Conservation (phyloP, 768 basidiomycete species). For the Boletus subparvulus region DNA sequence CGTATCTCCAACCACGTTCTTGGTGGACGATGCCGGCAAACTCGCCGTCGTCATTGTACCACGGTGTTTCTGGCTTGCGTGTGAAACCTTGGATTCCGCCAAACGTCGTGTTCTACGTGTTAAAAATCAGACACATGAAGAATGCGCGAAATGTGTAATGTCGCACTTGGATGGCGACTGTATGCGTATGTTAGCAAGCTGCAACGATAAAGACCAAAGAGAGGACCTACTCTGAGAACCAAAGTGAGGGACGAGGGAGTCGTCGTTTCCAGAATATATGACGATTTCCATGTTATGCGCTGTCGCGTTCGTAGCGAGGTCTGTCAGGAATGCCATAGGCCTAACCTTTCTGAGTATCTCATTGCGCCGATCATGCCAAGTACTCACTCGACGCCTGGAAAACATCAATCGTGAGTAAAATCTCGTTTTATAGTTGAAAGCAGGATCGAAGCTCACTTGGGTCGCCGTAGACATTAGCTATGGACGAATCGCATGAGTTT, state of each 20-base stretch:
- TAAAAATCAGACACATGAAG: not conserved
- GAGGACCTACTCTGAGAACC: constrained; percentile 55
- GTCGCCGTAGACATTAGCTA: constrained; percentile 21
- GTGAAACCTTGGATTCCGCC: constrained; percentile 76
- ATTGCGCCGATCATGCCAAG: not conserved
- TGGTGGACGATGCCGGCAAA: constrained; percentile 70
- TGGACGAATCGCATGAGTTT: not conserved
- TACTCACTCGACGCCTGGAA: constrained; percentile 37
- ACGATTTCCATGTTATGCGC: constrained; percentile 47
- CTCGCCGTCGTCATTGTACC: constrained; percentile 55
- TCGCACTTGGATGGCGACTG: constrained; percentile 56
- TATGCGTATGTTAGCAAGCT: constrained; percentile 6
- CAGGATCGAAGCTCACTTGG: constrained; percentile 29
- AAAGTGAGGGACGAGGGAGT: constrained; percentile 58
- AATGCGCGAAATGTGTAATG: not conserved
- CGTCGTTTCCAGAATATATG: constrained; percentile 68
- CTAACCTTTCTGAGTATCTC: constrained; percentile 29
- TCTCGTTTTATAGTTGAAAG: not conserved
- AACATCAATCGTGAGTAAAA: not conserved
- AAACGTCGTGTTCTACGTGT: constrained; percentile 70
- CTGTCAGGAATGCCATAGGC: constrained; percentile 62
- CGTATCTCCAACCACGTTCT: constrained; percentile 60
- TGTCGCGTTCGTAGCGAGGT: constrained; percentile 63
- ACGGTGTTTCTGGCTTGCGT: constrained; percentile 62
- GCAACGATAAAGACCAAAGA: not conserved